Percentiles rank a stretch among this genome's conserved stretches.
Evolutionary conservation across 2,329 filamentous ascomycete species (phyloP).

Genomic region (Colletotrichum filicis): DNA sequence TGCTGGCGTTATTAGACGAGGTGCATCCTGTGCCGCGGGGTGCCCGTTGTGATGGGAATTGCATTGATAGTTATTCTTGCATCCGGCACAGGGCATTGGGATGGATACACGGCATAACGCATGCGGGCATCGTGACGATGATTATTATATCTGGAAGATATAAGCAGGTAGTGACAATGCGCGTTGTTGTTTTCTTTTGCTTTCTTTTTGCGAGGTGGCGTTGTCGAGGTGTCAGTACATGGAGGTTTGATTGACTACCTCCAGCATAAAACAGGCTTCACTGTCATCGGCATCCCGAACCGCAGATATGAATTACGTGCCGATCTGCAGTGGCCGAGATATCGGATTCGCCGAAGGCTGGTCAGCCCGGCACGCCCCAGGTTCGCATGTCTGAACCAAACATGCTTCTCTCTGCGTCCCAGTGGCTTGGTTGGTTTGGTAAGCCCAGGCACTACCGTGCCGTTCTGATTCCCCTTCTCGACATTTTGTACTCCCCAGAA

Average conservation of each 20-base stretch:
- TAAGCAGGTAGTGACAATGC: background rate
- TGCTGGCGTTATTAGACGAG: conserved; percentile 1
- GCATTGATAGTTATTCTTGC: background rate
- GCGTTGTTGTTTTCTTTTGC: background rate
- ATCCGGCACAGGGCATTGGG: background rate
- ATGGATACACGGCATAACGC: background rate
- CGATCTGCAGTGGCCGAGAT: too few species aligned
- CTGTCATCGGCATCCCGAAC: background rate
- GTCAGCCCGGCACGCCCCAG: too few species aligned
- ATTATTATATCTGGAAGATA: background rate
- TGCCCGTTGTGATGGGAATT: background rate
- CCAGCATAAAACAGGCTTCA: background rate
- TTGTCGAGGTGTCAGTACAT: background rate
- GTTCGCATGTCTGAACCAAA: too few species aligned
- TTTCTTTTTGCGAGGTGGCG: background rate
- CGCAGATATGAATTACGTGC: too few species aligned
- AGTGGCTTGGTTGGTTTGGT: background rate
- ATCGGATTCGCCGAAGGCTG: background rate
- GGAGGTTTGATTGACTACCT: background rate
- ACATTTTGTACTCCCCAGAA: too few species aligned
- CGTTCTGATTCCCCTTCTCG: too few species aligned
- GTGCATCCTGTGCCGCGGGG: background rate
- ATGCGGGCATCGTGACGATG: background rate
- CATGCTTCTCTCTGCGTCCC: too few species aligned
- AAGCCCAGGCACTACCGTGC: too few species aligned